Percentiles rank a stretch among this genome's conserved stretches.
These are phyloP conservation scores for Malassezia yamatoensis DNA, from an alignment of 1,284 basidiomycete species.

Conservation along the genomic window DNA sequence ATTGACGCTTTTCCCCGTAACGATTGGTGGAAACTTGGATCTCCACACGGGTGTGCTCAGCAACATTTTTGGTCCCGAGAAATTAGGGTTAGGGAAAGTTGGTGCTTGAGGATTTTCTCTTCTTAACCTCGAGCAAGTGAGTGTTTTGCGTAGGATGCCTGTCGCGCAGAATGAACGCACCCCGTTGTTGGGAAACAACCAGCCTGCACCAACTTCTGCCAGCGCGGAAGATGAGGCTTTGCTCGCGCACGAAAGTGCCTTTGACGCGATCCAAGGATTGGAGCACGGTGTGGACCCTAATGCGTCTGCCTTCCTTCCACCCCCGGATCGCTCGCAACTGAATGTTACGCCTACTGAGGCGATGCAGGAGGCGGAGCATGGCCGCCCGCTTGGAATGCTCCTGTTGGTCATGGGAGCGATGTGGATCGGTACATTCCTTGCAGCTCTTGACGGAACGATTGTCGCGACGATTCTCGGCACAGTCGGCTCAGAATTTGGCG, in stretches of 20 bases:
- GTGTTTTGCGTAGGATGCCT: not conserved
- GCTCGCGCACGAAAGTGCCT: constrained; percentile 40
- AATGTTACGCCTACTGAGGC: constrained; percentile 11
- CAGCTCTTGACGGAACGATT: constrained; percentile 43
- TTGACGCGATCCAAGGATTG: constrained; percentile 37
- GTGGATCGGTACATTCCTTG: constrained; percentile 45
- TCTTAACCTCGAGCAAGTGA: no score
- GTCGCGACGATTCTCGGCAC: constrained; percentile 40
- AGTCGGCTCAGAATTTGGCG: constrained; percentile 44
- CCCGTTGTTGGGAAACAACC: constrained; percentile 23
- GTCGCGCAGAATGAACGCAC: constrained; percentile 21
- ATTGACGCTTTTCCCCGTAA: not conserved
- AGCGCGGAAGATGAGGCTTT: constrained; percentile 28
- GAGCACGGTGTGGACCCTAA: constrained; percentile 44
- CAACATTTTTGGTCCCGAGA: not conserved
- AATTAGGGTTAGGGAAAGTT: not conserved
- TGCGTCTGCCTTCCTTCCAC: constrained; percentile 40
- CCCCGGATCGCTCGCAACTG: constrained; percentile 35
- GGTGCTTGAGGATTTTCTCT: no score
- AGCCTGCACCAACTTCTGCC: constrained; percentile 15
- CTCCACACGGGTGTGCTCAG: not conserved
- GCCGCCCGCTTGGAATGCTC: constrained; percentile 28
- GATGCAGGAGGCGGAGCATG: constrained; percentile 20
- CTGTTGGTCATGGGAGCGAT: constrained; percentile 43
- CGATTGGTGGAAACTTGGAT: not conserved